Evolutionary conservation across 805 yeast species (phyloP).

Genomic region (Saturnispora bothae): DNA sequence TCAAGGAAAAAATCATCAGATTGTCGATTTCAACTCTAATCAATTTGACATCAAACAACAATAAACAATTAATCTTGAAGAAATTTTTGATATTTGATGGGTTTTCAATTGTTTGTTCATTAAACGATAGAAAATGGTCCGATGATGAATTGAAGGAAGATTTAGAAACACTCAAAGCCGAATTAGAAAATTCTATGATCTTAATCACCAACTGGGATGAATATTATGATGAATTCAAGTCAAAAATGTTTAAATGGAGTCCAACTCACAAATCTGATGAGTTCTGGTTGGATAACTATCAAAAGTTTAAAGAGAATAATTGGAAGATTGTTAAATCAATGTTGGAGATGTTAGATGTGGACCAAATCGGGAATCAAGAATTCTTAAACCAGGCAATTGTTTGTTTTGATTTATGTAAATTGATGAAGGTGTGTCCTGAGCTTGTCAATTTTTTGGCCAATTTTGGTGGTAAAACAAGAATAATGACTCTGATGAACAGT

Average conservation of each 20-base stretch:
- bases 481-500: constrained; percentile 76
- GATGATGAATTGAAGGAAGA: constrained; percentile 84
- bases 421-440: constrained; percentile 54
- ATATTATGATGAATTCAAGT: constrained; percentile 72
- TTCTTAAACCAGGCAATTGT: constrained; percentile 44
- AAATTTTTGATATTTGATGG: constrained; percentile 67
- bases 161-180: constrained; percentile 44
- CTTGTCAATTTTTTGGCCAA: constrained; percentile 42
- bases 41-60: constrained; percentile 39
- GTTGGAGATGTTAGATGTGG: constrained; percentile 28
- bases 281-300: constrained; percentile 82
- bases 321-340: constrained; percentile 59
- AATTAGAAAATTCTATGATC: constrained; percentile 62
- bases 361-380: constrained; percentile 14
- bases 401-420: constrained; percentile 54
- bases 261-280: constrained; percentile 86
- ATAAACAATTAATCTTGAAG: constrained; percentile 31
- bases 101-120: constrained; percentile 50
- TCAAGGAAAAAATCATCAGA: constrained; percentile 86
- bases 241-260: constrained; percentile 72
- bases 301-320: constrained; percentile 63
- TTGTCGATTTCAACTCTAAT: constrained; percentile 66
- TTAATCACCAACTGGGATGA: constrained; percentile 88
- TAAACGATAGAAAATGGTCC: constrained; percentile 84
- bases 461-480: constrained; percentile 58